These are phyloP conservation scores for Parietichytrium sp. DNA, from an alignment of 108 stramenopile genomes.

Conservation along the genomic window DNA sequence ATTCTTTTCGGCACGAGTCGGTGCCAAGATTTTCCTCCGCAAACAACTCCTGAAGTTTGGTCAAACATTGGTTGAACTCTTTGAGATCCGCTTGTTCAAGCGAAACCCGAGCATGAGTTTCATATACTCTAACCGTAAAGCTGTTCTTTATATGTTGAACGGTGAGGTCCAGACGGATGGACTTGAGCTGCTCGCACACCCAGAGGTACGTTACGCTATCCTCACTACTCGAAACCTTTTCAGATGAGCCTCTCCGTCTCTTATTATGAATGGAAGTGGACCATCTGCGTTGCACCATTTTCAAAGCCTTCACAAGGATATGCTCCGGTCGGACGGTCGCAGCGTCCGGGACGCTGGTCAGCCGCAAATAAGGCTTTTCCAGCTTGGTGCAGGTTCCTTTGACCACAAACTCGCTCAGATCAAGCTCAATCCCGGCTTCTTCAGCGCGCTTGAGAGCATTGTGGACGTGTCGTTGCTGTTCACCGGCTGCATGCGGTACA, in stretches of 20 bases:
- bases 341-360: conserved; percentile 60
- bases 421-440: background rate
- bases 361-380: conserved; percentile 65
- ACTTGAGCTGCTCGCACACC: conserved; percentile 85
- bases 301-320: conserved; percentile 47
- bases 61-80: conserved; percentile 92
- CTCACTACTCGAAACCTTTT: background rate
- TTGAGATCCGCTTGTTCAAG: conserved; percentile 80
- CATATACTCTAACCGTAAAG: conserved; percentile 87
- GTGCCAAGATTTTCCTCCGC: background rate
- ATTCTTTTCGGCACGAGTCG: conserved; percentile 46
- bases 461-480: background rate
- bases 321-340: conserved; percentile 57
- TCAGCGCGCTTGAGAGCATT: background rate
- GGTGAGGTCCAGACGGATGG: conserved; percentile 88
- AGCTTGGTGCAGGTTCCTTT: conserved; percentile 58
- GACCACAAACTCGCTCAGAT: conserved; percentile 41
- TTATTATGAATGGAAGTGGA: conserved; percentile 49
- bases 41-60: conserved; percentile 69
- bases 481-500: background rate
- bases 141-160: conserved; percentile 82
- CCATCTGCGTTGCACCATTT: conserved; percentile 48
- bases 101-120: conserved; percentile 88
- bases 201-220: conserved; percentile 57
- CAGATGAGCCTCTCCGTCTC: background rate